Base-by-base conservation (phyloP, 2,329 filamentous ascomycete species). In the Alternaria metachromatica region DNA sequence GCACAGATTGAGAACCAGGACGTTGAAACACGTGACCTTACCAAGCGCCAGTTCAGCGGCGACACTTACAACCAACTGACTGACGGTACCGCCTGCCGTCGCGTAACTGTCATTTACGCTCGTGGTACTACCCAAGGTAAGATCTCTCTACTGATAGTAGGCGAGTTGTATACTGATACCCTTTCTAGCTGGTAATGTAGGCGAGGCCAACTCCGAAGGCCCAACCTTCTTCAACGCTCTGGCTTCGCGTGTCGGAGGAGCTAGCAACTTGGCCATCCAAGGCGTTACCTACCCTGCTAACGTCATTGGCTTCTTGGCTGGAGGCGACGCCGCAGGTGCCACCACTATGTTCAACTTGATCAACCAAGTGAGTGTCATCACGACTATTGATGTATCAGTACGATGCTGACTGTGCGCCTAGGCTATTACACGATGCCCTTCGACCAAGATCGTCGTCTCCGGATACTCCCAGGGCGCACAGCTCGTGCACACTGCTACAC, bases 61-160 rank as follows among this genome's bases (percentile, higher is more conserved):
- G 60, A 67, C 57, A 77, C 73, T 12, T 73, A 75, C 64, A 77
- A 76, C 63, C 74, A 78, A 48, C 63, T 78, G 18, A 77, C 72
- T 12, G 70, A 76, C 62, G 70, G 73, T 13, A 75, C 72, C n/a
- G 63, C 68, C 37, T 85, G 84, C 75, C 82, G 81, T 23, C 70
- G 77, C 15, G 79, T 86, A 53, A 87, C 84, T 11, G 74, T 88
- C 63, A 84, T 88, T 71, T 88, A 84, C 64, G 86, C 86, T 33
- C 83, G 86, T 18, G 86, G 86, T 11, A 87, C 86, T 5, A 82
- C 80, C 4, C 84, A 87, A 73, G 13, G 49, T 25, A 25, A 23
- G 49, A 37, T 25, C 8, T 15, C 21, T 25, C 18, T 37, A 12
- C 5, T 37, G n/a, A 53, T 10, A 2, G 30, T n/a, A 41, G 15